These are phyloP conservation scores for Diaporthe capsici DNA, from an alignment of 2,329 filamentous ascomycete genomes.

Conservation along the genomic window DNA sequence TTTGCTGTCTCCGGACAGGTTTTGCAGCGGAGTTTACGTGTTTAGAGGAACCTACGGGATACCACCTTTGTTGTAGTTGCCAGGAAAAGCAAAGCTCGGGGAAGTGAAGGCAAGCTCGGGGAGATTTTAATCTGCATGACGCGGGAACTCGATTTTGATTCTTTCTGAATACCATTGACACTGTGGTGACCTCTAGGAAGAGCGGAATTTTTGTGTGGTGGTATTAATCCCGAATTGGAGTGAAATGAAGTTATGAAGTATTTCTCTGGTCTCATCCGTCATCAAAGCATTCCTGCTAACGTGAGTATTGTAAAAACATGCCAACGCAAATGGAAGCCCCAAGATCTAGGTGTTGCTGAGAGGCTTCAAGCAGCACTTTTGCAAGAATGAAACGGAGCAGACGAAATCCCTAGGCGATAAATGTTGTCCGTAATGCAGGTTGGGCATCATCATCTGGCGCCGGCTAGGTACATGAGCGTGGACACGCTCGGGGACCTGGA, in stretches of 20 bases:
- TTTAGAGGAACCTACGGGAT: constrained; percentile 37
- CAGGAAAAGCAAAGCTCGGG: constrained; percentile 19
- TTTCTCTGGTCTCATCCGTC: constrained; percentile 7
- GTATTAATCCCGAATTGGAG: constrained; percentile 3
- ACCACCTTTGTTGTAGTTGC: constrained; percentile 38
- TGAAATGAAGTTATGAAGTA: constrained; percentile 28
- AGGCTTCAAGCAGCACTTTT: background rate
- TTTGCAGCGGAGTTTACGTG: constrained; percentile 34
- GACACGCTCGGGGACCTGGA: constrained; percentile 68
- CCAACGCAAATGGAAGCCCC: background rate
- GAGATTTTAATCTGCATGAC: constrained; percentile 28
- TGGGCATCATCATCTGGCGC: constrained; percentile 44
- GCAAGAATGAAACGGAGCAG: background rate
- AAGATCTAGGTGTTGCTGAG: background rate
- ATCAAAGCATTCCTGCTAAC: constrained; percentile 4
- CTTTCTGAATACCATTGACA: constrained; percentile 33
- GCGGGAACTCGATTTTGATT: constrained; percentile 16
- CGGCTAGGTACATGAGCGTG: constrained; percentile 69
- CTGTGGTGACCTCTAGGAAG: constrained; percentile 25
- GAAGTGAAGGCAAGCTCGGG: constrained; percentile 20
- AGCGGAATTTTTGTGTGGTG: constrained; percentile 17
- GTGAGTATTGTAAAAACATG: constrained; percentile 18
- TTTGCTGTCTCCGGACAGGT: constrained; percentile 1
- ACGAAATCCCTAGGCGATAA: background rate
- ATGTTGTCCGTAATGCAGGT: background rate